Evolutionary conservation across 257 asterid species (phyloP), one percentile per base, ranked within the genome.

Genomic region (Cruciata laevipes): DNA sequence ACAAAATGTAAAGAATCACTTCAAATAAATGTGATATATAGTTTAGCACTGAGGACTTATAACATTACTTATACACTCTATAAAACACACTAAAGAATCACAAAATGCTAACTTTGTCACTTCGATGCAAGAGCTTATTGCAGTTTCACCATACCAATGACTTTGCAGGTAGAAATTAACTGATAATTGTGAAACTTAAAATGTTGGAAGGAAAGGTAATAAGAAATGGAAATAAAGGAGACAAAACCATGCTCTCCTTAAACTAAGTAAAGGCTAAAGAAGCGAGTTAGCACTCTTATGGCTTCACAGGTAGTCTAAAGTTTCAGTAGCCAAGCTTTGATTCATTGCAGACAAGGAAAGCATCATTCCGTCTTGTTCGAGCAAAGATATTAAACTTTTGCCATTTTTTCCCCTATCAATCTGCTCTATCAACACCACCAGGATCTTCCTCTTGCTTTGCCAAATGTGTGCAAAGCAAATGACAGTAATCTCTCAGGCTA

Each of bases 401-500:
- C 51, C 3, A 18, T 31, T 35, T 35, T 33, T 4, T 12, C n/a
- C 38, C 66, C 49, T 8, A 61, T 40, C 47, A 61, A 31, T 16
- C 47, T 6, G 18, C 30, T 35, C 4, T 17, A 16, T 37, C 65
- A 61, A 35, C 21, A 3, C 30, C 21, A 3, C 51, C 51, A 31
- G 17, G 14, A 11, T 10, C 51, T 18, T 11, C n/a, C 44, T 25
- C 61, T 66, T 27, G 61, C 42, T 55, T 33, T 35, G 7, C 9
- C 33, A 20, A 30, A 56, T 33, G 53, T 12, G 52, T 68, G 56
- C 55, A n/a, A 5, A 68, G 53, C 47, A 16, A 20, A 8, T 61
- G 23, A 38, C n/a, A 58, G 38, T 7, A 40, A 47, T 42, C 51
- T 62, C 33, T 92, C 88, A 92, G 7, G 96, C 98, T 62, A 88